Percentiles rank a stretch among this genome's conserved stretches.
Conservation (phyloP, 306 rosid genomes). For the Quercus robur region DNA sequence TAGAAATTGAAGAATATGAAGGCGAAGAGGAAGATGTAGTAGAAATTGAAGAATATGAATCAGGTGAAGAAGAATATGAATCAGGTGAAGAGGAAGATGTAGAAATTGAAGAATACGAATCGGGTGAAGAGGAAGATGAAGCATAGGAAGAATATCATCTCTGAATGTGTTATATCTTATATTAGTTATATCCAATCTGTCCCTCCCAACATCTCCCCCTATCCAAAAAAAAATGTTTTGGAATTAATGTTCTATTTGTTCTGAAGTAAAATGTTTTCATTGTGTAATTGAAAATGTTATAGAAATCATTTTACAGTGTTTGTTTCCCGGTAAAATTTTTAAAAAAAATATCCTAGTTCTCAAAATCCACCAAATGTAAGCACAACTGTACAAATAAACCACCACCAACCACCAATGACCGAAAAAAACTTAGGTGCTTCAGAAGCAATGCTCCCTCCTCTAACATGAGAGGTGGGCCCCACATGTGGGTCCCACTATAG, state of each 20-base stretch:
- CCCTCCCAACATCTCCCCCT: background rate
- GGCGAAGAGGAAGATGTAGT: constrained; percentile 39
- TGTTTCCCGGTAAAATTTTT: too few species aligned
- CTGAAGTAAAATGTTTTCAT: too few species aligned
- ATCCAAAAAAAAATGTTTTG: background rate
- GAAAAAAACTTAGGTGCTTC: too few species aligned
- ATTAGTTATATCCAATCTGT: background rate
- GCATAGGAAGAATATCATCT: constrained; percentile 41
- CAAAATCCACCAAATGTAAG: too few species aligned
- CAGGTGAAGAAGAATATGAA: background rate
- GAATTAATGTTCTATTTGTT: background rate
- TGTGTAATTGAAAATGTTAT: too few species aligned
- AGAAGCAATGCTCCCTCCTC: too few species aligned
- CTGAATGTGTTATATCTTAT: constrained; percentile 15
- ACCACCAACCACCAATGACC: too few species aligned
- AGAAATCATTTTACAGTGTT: too few species aligned
- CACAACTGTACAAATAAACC: too few species aligned
- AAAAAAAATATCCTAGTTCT: too few species aligned
- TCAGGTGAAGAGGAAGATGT: constrained; percentile 51
- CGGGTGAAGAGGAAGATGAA: constrained; percentile 53
- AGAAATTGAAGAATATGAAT: constrained; percentile 13
- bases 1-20: constrained; percentile 23
- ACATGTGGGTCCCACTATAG: too few species aligned
- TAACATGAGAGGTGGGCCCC: too few species aligned
- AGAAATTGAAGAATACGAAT: constrained; percentile 1